These are phyloP conservation scores for Ilex paraguariensis DNA, from an alignment of 305 asterid genomes.

Conservation along the genomic window DNA sequence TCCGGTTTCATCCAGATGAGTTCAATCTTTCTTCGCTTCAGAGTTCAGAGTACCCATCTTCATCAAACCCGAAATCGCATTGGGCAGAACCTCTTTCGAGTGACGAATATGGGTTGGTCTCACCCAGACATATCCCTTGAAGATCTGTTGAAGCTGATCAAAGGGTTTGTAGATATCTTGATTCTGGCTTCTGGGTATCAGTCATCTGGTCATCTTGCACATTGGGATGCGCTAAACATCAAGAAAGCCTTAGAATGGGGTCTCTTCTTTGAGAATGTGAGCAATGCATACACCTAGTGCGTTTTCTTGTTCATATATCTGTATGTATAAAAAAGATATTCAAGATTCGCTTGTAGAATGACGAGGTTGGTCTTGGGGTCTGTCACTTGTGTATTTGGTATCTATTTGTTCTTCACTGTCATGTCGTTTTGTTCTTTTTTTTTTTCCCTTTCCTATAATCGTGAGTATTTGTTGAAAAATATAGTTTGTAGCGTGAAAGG, in stretches of 20 bases:
- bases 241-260: slow-evolving; percentile 65
- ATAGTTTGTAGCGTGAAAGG: too few species aligned
- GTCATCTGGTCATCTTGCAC: slow-evolving; percentile 62
- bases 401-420: neutral
- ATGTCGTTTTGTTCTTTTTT: too few species aligned
- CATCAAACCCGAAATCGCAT: too few species aligned
- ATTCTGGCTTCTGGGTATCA: slow-evolving; percentile 76
- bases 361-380: neutral
- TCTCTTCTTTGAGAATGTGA: slow-evolving; percentile 53
- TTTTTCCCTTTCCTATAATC: too few species aligned
- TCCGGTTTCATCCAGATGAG: too few species aligned
- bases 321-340: too few species aligned
- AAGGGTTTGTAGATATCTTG: slow-evolving; percentile 56
- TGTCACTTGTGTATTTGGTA: neutral
- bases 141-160: slow-evolving; percentile 46
- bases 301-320: too few species aligned
- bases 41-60: too few species aligned
- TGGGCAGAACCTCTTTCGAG: too few species aligned
- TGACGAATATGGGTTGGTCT: slow-evolving; percentile 41
- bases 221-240: slow-evolving; percentile 63
- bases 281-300: neutral
- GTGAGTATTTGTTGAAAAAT: too few species aligned
- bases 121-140: slow-evolving; percentile 39
- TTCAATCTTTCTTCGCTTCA: too few species aligned
- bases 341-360: neutral